Evolutionary conservation across 495 filamentous ascomycete species (phyloP), one percentile per base, ranked within the genome.

Genomic region (Penicillium egyptiacum): DNA sequence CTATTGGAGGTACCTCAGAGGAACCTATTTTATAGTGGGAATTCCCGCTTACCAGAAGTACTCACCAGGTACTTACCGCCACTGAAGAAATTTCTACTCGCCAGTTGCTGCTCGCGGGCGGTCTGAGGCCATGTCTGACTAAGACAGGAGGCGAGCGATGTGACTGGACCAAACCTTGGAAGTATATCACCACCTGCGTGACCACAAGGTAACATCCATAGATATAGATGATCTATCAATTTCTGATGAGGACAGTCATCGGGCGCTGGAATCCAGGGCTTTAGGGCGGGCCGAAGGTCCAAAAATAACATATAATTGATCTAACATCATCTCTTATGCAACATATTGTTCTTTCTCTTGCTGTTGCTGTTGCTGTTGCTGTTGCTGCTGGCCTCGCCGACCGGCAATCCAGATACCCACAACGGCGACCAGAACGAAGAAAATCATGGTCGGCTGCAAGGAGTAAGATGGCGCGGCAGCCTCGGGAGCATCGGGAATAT

Each of bases 361-460:
- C 16, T 31, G 42, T 33, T 33, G 30, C 14, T 37, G 42, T n/a
- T n/a, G n/a, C 48, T 64, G 58, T 19, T 60, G 37, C 14, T 37
- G 42, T 43, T 65, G 59, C 53, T 60, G 61, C 40, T 55, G 56
- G 61, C 50, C 66, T 53, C 55, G 56, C 31, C 66, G 62, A 45
- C 60, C 57, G 33, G 55, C 58, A 53, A 82, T 9, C 56, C 71
- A 80, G 51, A 74, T 52, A 25, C 70, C 69, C 22, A 75, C 69
- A 37, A 75, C 58, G 8, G 64, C 71, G 49, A 76, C 59, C 19
- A 82, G 64, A 22, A 73, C 67, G 16, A 71, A 68, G 40, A 81
- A 59, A 58, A 81, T 67, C 46, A 74, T 62, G 10, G 79, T 19
- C 60, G 75, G 77, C 40, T 74, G 74, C 46, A 75, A 50, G n/a